A percentile compares a stretch with the other conserved stretches of the same genome.
Evolutionary conservation across 345 rosid genomes (phyloP).

Genomic region (Eutrema heterophyllum): DNA sequence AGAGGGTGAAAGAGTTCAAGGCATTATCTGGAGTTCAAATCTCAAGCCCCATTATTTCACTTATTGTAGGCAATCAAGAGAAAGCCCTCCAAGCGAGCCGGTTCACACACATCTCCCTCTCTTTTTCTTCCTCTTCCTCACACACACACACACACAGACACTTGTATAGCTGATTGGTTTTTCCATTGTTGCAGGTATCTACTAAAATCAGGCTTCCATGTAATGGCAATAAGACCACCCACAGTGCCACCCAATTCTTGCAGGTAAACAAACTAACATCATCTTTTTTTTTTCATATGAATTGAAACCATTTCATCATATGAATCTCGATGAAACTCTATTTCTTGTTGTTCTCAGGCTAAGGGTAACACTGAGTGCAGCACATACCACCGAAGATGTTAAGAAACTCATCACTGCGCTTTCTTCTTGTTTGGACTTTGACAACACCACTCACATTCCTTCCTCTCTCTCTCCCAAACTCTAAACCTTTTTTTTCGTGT

Average conservation of each 20-base stretch:
- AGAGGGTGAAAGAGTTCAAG: conserved; percentile 63
- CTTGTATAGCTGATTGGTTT: conserved; percentile 1
- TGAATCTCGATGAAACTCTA: neutral
- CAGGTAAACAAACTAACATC: conserved; percentile 44
- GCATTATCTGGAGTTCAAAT: conserved; percentile 66
- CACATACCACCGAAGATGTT: conserved; percentile 70
- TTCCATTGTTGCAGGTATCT: conserved; percentile 48
- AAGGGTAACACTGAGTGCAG: conserved; percentile 69
- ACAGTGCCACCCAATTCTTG: conserved; percentile 95
- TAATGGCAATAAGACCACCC: conserved; percentile 93
- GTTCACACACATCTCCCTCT: conserved; percentile 32
- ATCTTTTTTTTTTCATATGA: neutral
- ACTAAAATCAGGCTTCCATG: conserved; percentile 81
- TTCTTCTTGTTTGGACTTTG: conserved; percentile 47
- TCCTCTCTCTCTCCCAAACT: conserved; percentile 41
- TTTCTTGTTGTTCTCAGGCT: conserved; percentile 36
- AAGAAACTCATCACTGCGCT: conserved; percentile 64
- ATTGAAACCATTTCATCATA: neutral
- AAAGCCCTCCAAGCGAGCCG: conserved; percentile 82
- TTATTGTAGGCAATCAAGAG: conserved; percentile 82
- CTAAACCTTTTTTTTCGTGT: neutral
- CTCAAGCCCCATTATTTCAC: conserved; percentile 77
- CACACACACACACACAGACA: neutral
- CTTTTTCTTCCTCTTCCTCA: neutral
- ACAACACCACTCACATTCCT: conserved; percentile 31